These are phyloP conservation scores for Nicotiana rustica DNA, from an alignment of 305 asterid species.

Conservation along the genomic window DNA sequence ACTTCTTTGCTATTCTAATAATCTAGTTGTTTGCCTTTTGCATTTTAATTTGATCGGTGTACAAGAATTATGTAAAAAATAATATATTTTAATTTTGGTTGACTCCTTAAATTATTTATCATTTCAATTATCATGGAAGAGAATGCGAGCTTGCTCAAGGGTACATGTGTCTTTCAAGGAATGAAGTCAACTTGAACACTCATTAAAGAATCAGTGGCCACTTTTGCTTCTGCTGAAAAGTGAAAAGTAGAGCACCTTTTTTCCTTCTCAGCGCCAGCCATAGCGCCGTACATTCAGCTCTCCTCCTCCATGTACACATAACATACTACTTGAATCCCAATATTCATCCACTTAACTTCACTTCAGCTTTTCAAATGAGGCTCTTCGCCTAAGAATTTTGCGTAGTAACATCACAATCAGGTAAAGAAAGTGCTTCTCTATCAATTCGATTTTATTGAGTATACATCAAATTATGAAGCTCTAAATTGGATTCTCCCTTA, in stretches of 20 bases:
- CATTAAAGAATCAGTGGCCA: conserved; percentile 27
- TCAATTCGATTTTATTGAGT: background rate
- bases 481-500: background rate
- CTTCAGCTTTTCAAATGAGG: conserved; percentile 7
- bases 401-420: background rate
- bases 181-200: background rate
- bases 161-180: background rate
- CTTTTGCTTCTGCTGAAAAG: background rate
- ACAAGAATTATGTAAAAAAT: too few species aligned
- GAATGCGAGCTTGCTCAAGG: background rate
- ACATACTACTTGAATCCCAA: background rate
- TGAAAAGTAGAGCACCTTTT: conserved; percentile 1
- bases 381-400: background rate
- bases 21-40: too few species aligned
- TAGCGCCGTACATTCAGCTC: conserved; percentile 5
- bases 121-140: too few species aligned
- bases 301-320: background rate
- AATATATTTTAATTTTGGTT: too few species aligned
- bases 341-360: background rate
- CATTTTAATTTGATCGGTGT: too few species aligned
- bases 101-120: too few species aligned
- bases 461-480: conserved; percentile 7
- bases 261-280: background rate
- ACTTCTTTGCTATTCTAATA: too few species aligned
- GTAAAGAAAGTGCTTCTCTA: background rate